Conservation (phyloP, 129 eudicot genomes). For the Flaveria robusta region DNA sequence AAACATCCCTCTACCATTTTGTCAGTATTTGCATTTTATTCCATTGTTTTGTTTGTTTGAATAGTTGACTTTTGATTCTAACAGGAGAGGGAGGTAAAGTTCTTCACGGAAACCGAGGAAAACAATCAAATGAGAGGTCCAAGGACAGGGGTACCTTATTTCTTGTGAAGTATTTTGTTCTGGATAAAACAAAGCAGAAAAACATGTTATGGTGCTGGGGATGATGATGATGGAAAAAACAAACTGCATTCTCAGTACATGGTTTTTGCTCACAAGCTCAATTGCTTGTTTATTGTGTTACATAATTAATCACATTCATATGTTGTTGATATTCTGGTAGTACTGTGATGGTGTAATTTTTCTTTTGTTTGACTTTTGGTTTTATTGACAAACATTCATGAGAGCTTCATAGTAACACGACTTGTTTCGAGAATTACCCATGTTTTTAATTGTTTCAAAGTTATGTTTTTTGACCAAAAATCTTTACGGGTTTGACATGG, state of each 20-base stretch:
- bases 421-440: background rate
- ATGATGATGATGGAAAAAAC: conserved; percentile 7
- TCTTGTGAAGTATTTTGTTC: conserved; percentile 45
- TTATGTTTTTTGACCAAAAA: background rate
- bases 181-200: conserved; percentile 15
- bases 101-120: conserved; percentile 95
- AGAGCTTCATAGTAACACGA: background rate
- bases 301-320: conserved; percentile 41
- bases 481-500: background rate
- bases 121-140: conserved; percentile 99
- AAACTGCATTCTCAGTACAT: conserved; percentile 21
- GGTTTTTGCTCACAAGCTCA: conserved; percentile 28
- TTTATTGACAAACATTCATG: background rate
- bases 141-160: conserved; percentile 96
- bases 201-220: conserved; percentile 5
- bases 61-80: background rate
- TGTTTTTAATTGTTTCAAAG: background rate
- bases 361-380: background rate
- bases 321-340: conserved; percentile 37
- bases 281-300: conserved; percentile 38
- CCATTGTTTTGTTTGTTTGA: background rate
- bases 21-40: background rate
- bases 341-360: conserved; percentile 19
- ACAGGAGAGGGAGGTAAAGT: conserved; percentile 99
- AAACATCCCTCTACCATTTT: background rate